Evolutionary conservation across 2,329 filamentous ascomycete species (phyloP), one percentile per base, ranked within the genome.

Genomic region (Calonectria pseudoreteaudii): DNA sequence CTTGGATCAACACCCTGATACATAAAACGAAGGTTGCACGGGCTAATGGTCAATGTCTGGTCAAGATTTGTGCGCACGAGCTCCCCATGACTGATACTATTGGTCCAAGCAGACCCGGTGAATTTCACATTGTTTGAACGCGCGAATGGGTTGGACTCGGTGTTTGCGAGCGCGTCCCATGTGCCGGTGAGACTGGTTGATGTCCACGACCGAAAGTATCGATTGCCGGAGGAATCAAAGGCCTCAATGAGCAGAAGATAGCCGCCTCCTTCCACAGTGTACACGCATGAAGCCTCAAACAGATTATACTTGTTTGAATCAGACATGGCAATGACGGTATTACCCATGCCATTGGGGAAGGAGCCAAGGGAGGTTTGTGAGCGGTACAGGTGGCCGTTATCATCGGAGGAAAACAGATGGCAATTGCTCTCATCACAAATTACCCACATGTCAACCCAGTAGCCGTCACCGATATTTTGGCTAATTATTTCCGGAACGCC

Each of bases 371-470:
- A 52, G 6, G 68, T 70, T 13, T 53, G 47, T 14, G 68, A 41
- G 34, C 68, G 68, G n/a, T 70, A 70, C 3, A 70, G 47, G 16
- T 70, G 58, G 34, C 68, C 68, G 20, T 70, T 70, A 20, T 70
- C 68, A 11, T 70, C 68, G 34, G 68, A 70, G 4, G 68, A 70
- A 20, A 70, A 70, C 6, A 70, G 34, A 13, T 70, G 34, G 10
- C 68, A 70, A 30, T 70, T 65, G 4, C 10, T 7, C 8, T 47
- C 47, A 44, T 70, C 68, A 34, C 68, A 70, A 14, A 70, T 47
- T 3, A 70, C 68, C 68, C 68, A 70, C 68, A 70, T 70, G 28
- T 70, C 68, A 7, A 70, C 68, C 68, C 68, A 70, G n/a, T 38
- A 36, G 36, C 68, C 68, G 23, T 44, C 50, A 2, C 68, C 68